Conservation (phyloP, 2,329 filamentous ascomycete species). For the Tolypocladium amazonense region DNA sequence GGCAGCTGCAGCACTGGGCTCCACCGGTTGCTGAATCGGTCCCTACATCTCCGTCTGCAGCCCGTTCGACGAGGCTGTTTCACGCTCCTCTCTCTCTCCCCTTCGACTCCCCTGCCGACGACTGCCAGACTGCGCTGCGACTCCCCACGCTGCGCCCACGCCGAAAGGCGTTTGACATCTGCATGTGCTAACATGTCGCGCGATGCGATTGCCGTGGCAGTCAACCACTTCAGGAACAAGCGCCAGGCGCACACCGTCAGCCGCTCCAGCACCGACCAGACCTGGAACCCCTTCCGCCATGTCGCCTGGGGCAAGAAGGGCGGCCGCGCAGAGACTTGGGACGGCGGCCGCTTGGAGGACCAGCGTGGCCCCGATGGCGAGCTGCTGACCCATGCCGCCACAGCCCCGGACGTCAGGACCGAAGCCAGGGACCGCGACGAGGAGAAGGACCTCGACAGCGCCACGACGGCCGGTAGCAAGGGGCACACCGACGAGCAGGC, state of each 20-base stretch:
- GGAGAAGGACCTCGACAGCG: slow-evolving; percentile 9
- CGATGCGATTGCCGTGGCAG: slow-evolving; percentile 18
- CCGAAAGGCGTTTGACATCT: neutral
- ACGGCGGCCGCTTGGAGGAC: slow-evolving; percentile 20
- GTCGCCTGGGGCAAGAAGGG: slow-evolving; percentile 22
- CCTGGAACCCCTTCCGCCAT: slow-evolving; percentile 34
- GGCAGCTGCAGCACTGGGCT: neutral
- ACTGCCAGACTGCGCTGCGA: neutral
- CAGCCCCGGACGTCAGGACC: slow-evolving; percentile 18
- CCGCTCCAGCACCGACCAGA: slow-evolving; percentile 24
- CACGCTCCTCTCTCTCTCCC: neutral
- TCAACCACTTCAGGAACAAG: slow-evolving; percentile 35
- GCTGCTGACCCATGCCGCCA: slow-evolving; percentile 22
- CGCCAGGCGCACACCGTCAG: slow-evolving; percentile 31
- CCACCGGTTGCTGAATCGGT: neutral
- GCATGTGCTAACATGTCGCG: slow-evolving; percentile 3
- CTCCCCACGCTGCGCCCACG: neutral
- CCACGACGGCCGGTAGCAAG: slow-evolving; percentile 8
- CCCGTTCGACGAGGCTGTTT: neutral
- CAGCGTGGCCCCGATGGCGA: slow-evolving; percentile 16
- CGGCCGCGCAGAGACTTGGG: slow-evolving; percentile 23
- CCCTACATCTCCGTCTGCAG: neutral
- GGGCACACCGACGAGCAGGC: slow-evolving; percentile 8
- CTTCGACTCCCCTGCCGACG: neutral
- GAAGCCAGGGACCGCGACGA: slow-evolving; percentile 13